These are phyloP conservation scores for Solanum pimpinellifolium DNA, from an alignment of 257 asterid species.

Conservation along the genomic window DNA sequence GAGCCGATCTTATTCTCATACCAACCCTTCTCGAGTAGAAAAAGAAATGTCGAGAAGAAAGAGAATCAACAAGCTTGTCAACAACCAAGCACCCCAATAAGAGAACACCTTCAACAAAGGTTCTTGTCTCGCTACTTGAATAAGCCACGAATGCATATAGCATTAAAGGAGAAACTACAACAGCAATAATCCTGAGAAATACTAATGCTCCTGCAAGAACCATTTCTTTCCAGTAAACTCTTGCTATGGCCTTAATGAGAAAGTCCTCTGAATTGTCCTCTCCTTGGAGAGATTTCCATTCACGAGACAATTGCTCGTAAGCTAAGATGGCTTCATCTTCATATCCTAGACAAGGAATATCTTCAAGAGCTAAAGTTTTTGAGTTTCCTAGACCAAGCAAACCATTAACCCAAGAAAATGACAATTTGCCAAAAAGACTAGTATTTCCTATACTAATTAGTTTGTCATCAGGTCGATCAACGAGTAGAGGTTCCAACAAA, in stretches of 20 bases:
- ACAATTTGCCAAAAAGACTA: slow-evolving; percentile 27
- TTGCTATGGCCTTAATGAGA: slow-evolving; percentile 23
- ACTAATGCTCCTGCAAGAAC: slow-evolving; percentile 24
- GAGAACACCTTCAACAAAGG: slow-evolving; percentile 18
- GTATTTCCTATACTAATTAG: slow-evolving; percentile 6
- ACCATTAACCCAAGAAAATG: slow-evolving; percentile 56
- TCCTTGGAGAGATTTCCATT: slow-evolving; percentile 22
- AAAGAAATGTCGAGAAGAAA: slow-evolving; percentile 48
- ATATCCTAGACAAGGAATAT: slow-evolving; percentile 40
- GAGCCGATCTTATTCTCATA: slow-evolving; percentile 60
- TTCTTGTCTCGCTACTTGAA: slow-evolving; percentile 19
- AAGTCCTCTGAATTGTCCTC: slow-evolving; percentile 10
- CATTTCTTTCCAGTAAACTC: slow-evolving; percentile 41
- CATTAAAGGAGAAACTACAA: slow-evolving; percentile 37
- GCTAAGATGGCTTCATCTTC: slow-evolving; percentile 52
- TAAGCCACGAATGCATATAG: slow-evolving; percentile 52
- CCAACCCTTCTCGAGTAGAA: slow-evolving; percentile 51
- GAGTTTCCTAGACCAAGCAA: slow-evolving; percentile 42
- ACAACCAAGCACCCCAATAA: slow-evolving; percentile 41
- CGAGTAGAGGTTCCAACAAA: slow-evolving; percentile 35
- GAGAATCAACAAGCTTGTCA: slow-evolving; percentile 38
- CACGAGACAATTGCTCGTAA: slow-evolving; percentile 23
- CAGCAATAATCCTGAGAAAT: slow-evolving; percentile 30
- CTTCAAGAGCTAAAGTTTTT: slow-evolving; percentile 33
- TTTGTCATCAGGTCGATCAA: slow-evolving; percentile 3